These are phyloP conservation scores for Puccinia coronata DNA, from an alignment of 1,284 basidiomycete species.

Conservation along the genomic window DNA sequence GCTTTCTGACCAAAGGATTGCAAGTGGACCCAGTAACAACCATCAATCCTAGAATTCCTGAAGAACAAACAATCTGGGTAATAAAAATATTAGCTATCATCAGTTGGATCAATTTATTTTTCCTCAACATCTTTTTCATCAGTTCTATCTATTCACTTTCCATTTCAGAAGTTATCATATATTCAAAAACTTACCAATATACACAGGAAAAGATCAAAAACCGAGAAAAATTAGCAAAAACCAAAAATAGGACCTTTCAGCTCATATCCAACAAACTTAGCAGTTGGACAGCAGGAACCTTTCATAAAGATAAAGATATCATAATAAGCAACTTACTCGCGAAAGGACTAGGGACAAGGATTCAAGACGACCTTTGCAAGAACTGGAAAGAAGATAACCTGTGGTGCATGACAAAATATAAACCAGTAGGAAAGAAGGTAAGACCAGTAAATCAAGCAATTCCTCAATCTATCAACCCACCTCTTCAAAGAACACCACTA, in stretches of 20 bases:
- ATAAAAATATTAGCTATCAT: not conserved
- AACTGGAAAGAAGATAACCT: conserved; percentile 1
- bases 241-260: too few species aligned
- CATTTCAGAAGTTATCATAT: too few species aligned
- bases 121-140: not conserved
- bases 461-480: conserved; percentile 12
- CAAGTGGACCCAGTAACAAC: not conserved
- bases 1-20: not conserved
- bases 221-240: too few species aligned
- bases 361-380: not conserved
- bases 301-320: not conserved
- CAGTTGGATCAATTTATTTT: too few species aligned
- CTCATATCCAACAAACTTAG: not conserved
- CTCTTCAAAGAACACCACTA: not conserved
- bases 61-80: not conserved
- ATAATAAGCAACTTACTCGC: not conserved
- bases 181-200: too few species aligned
- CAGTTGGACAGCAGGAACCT: not conserved
- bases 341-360: not conserved
- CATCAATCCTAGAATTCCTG: not conserved
- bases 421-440: not conserved
- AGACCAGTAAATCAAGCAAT: not conserved
- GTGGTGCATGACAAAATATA: conserved; percentile 14
- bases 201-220: too few species aligned
- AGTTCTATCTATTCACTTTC: too few species aligned